A percentile compares a stretch with the other conserved stretches of the same genome.
Evolutionary conservation across 23 red algal species (phyloP).

Genomic region (Agarophyton chilense): DNA sequence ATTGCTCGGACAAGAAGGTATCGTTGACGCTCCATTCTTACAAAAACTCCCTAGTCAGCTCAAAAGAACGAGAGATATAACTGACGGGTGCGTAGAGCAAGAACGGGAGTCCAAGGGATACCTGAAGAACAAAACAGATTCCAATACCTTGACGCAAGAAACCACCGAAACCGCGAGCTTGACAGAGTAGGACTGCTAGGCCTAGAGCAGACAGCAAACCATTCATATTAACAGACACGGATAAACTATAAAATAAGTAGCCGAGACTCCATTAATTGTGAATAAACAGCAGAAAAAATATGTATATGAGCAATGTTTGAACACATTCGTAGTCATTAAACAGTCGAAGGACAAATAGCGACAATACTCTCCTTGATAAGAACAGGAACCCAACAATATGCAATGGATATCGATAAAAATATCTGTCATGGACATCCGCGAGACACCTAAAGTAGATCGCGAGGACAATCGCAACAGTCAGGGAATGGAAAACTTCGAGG

Average conservation of each 20-base stretch:
- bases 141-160: too few species aligned
- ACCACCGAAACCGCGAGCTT: too few species aligned
- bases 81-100: too few species aligned
- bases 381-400: conserved; percentile 58
- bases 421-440: neutral
- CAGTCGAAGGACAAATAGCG: conserved; percentile 88
- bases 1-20: conserved; percentile 54
- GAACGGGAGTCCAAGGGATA: too few species aligned
- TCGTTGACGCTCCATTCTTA: conserved; percentile 94
- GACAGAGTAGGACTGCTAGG: too few species aligned
- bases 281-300: conserved; percentile 67
- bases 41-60: conserved; percentile 76
- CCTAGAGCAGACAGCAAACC: too few species aligned
- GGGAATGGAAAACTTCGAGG: conserved; percentile 4
- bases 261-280: too few species aligned
- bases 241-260: too few species aligned
- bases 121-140: too few species aligned
- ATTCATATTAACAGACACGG: too few species aligned
- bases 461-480: neutral
- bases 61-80: too few species aligned
- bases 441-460: neutral
- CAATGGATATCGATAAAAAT: neutral
- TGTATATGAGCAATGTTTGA: conserved; percentile 65
- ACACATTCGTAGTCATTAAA: conserved; percentile 98
- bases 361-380: conserved; percentile 77